Evolutionary conservation across 192 early-diverging fungal species (phyloP).

Genomic region (Coemansia sp.): DNA sequence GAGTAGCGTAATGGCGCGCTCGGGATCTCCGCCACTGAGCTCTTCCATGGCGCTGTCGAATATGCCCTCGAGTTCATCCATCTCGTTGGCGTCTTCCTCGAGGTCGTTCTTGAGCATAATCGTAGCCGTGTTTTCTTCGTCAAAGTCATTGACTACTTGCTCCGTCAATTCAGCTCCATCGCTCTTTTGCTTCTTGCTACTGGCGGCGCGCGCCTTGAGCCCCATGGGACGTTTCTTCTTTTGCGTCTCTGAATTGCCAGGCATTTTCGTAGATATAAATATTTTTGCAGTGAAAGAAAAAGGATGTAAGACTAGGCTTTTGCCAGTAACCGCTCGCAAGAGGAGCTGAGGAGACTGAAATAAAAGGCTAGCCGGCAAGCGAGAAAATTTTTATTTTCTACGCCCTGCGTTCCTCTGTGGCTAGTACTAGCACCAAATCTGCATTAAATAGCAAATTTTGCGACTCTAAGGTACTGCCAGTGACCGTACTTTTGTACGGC

Average conservation of each 20-base stretch:
- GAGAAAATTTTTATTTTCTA: slow-evolving; percentile 9
- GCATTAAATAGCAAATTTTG: background rate
- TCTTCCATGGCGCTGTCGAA: slow-evolving; percentile 56
- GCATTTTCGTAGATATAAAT: slow-evolving; percentile 1
- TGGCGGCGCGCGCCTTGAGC: slow-evolving; percentile 51
- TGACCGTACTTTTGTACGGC: slow-evolving; percentile 5
- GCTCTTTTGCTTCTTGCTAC: slow-evolving; percentile 31
- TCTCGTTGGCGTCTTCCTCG: slow-evolving; percentile 49
- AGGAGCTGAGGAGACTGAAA: background rate
- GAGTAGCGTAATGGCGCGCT: slow-evolving; percentile 50
- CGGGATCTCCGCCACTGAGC: slow-evolving; percentile 17
- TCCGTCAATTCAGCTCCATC: slow-evolving; percentile 1
- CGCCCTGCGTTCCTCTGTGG: slow-evolving; percentile 3
- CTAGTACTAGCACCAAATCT: slow-evolving; percentile 1
- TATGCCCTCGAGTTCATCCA: slow-evolving; percentile 58
- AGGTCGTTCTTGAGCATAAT: slow-evolving; percentile 44
- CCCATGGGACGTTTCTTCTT: slow-evolving; percentile 56
- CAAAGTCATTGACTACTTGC: slow-evolving; percentile 41
- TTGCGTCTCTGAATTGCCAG: slow-evolving; percentile 8
- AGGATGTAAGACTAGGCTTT: slow-evolving; percentile 4
- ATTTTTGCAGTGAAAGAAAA: background rate
- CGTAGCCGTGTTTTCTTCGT: slow-evolving; percentile 43
- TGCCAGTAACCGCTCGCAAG: slow-evolving; percentile 1
- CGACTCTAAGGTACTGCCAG: slow-evolving; percentile 8
- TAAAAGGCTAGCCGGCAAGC: slow-evolving; percentile 2